Percentiles rank a stretch among this genome's conserved stretches.
These are phyloP conservation scores for Betula pendula DNA, from an alignment of 306 rosid species.

Conservation along the genomic window DNA sequence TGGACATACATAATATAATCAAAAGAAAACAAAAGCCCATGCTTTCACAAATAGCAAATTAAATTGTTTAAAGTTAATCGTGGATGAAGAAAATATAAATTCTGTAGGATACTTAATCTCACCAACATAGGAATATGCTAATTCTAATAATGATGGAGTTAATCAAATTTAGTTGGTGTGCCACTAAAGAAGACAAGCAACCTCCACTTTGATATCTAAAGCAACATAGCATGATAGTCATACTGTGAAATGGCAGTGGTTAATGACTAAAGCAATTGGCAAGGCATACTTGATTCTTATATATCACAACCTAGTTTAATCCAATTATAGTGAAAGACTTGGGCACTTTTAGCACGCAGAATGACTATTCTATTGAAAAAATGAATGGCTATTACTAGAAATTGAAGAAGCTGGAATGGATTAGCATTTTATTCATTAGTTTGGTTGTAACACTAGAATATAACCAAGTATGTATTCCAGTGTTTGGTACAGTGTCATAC, in stretches of 20 bases:
- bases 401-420: no score
- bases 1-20: background rate
- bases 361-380: no score
- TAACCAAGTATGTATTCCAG: no score
- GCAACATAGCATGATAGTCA: background rate
- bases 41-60: background rate
- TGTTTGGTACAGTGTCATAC: no score
- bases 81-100: background rate
- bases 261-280: background rate
- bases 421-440: no score
- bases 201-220: background rate
- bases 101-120: background rate
- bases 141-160: background rate
- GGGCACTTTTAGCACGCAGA: no score
- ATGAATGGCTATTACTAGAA: no score
- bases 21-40: background rate
- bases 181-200: background rate
- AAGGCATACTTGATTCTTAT: background rate
- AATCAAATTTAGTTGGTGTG: background rate
- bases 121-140: background rate
- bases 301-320: background rate
- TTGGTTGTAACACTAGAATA: no score
- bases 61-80: background rate
- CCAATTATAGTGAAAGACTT: background rate
- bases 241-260: no score